These are phyloP conservation scores for Gynostemma pentaphyllum DNA, from an alignment of 306 rosid species.

Conservation along the genomic window DNA sequence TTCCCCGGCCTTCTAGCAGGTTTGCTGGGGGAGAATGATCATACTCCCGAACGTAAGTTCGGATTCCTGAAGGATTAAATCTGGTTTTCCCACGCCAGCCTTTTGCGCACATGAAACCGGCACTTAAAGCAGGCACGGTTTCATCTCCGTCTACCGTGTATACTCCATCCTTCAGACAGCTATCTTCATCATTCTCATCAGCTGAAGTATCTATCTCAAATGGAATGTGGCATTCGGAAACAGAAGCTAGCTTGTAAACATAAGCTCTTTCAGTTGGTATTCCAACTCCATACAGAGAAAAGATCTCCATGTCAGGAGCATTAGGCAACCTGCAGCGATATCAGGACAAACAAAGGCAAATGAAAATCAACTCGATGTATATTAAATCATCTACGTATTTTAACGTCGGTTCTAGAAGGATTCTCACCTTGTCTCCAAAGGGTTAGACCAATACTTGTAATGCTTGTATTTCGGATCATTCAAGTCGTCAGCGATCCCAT, in stretches of 20 bases:
- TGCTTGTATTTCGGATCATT: slow-evolving; percentile 63
- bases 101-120: slow-evolving; percentile 85
- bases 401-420: background rate
- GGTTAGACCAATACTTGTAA: slow-evolving; percentile 81
- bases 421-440: slow-evolving; percentile 72
- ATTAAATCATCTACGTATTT: background rate
- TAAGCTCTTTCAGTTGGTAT: slow-evolving; percentile 79
- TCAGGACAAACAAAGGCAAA: background rate
- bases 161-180: slow-evolving; percentile 61
- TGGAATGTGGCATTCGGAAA: slow-evolving; percentile 66
- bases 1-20: slow-evolving; percentile 69
- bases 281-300: slow-evolving; percentile 79
- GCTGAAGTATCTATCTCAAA: slow-evolving; percentile 59
- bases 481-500: slow-evolving; percentile 65
- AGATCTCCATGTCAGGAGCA: slow-evolving; percentile 85
- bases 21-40: slow-evolving; percentile 72
- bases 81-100: slow-evolving; percentile 79
- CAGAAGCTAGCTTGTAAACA: slow-evolving; percentile 48
- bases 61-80: slow-evolving; percentile 60
- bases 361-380: background rate
- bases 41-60: slow-evolving; percentile 48
- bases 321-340: slow-evolving; percentile 51
- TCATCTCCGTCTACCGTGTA: slow-evolving; percentile 70
- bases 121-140: slow-evolving; percentile 73
- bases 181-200: slow-evolving; percentile 34